These are phyloP conservation scores for Dryas integrifolia DNA, from an alignment of 331 rosid genomes.

Conservation along the genomic window DNA sequence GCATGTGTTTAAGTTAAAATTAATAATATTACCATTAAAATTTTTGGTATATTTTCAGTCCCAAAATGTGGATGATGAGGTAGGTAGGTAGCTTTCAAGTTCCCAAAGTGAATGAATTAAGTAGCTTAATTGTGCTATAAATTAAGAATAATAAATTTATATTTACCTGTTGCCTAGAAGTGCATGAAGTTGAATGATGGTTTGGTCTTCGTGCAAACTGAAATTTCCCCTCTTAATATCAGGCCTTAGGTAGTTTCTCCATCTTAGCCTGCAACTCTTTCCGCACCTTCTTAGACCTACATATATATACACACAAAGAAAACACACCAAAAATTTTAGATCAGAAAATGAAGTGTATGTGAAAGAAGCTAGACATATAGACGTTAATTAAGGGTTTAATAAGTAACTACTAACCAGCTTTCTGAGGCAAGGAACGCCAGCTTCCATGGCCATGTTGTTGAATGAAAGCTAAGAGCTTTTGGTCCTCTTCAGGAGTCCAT, in stretches of 20 bases:
- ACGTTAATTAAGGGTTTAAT: background rate
- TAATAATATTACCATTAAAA: too few species aligned
- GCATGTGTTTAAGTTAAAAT: too few species aligned
- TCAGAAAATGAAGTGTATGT: too few species aligned
- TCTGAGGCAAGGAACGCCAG: conserved; percentile 34
- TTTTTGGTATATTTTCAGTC: too few species aligned
- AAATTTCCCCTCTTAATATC: conserved; percentile 41
- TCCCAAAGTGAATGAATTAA: background rate
- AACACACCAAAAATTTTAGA: background rate
- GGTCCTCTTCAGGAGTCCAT: conserved; percentile 40
- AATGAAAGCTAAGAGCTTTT: conserved; percentile 29
- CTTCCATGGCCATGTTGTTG: conserved; percentile 39
- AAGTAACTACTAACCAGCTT: conserved; percentile 20
- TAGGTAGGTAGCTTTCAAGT: too few species aligned
- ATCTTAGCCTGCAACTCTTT: conserved; percentile 39
- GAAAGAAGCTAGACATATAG: background rate
- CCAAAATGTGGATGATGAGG: too few species aligned
- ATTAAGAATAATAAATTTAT: too few species aligned
- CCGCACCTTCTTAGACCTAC: conserved; percentile 39
- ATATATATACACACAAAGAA: background rate
- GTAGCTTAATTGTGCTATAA: background rate
- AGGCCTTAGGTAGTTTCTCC: conserved; percentile 38
- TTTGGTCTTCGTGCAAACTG: conserved; percentile 35
- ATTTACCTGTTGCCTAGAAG: conserved; percentile 36
- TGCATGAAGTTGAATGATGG: conserved; percentile 41